phyloP scores from a whole-genome alignment of 805 yeast species.

The Danielia oregonensis region DNA sequence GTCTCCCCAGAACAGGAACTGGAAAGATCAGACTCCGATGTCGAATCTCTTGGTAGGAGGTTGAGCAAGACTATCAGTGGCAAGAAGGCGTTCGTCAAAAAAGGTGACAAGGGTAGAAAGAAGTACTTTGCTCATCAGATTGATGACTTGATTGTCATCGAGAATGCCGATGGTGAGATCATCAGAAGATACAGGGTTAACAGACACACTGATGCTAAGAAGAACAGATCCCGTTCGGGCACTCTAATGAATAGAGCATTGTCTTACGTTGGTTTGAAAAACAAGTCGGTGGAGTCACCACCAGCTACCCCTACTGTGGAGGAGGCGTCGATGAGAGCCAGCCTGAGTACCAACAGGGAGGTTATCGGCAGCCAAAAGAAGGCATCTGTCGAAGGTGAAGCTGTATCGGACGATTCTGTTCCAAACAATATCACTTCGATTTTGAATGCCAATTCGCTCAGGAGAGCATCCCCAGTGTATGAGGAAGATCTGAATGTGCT shows the following conservation, averaged over 20 bases:
- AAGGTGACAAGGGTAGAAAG: slow-evolving; percentile 24
- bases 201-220: slow-evolving; percentile 35
- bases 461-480: neutral
- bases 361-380: neutral
- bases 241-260: slow-evolving; percentile 46
- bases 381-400: neutral
- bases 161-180: slow-evolving; percentile 89
- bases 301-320: neutral
- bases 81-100: slow-evolving; percentile 26
- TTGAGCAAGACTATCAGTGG: slow-evolving; percentile 10
- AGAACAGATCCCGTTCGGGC: slow-evolving; percentile 32
- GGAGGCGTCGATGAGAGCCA: neutral
- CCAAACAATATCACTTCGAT: neutral
- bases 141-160: slow-evolving; percentile 75
- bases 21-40: slow-evolving; percentile 11
- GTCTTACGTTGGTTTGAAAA: slow-evolving; percentile 51
- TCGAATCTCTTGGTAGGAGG: slow-evolving; percentile 9
- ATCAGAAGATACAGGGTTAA: slow-evolving; percentile 75
- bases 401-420: neutral
- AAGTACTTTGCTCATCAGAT: slow-evolving; percentile 66
- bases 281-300: slow-evolving; percentile 6
- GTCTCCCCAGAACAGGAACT: slow-evolving; percentile 13
- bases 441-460: neutral
- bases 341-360: neutral
- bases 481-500: slow-evolving; percentile 8